A percentile compares a stretch with the other conserved stretches of the same genome.
These are phyloP conservation scores for Lachnum nothofagi DNA, from an alignment of 2,329 filamentous ascomycete species.

Conservation along the genomic window DNA sequence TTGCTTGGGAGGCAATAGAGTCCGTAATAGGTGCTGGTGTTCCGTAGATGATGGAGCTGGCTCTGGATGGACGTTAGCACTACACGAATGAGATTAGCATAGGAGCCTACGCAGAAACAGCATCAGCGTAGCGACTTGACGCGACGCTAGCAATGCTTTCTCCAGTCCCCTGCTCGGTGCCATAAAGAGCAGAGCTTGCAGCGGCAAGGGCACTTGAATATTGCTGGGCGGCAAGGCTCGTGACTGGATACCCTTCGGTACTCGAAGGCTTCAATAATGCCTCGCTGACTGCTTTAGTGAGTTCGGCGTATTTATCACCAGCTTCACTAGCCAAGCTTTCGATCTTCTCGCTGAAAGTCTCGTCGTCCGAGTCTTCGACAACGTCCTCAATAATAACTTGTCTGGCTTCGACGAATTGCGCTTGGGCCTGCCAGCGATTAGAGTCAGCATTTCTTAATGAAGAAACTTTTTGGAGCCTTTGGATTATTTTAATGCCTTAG, in stretches of 20 bases:
- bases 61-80: slow-evolving; percentile 1
- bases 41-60: slow-evolving; percentile 50
- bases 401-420: slow-evolving; percentile 43
- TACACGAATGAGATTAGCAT: not conserved
- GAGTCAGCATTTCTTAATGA: too few relatives aligned
- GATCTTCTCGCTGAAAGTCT: slow-evolving; percentile 45
- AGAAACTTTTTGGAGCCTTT: too few relatives aligned
- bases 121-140: slow-evolving; percentile 50
- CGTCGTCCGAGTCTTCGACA: slow-evolving; percentile 42
- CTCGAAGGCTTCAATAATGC: slow-evolving; percentile 43
- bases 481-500: too few relatives aligned
- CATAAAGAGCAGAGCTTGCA: slow-evolving; percentile 52
- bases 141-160: slow-evolving; percentile 46
- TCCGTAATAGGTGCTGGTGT: slow-evolving; percentile 58
- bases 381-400: slow-evolving; percentile 43
- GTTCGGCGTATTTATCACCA: slow-evolving; percentile 47
- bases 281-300: slow-evolving; percentile 52
- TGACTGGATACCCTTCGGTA: slow-evolving; percentile 41
- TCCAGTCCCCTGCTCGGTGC: slow-evolving; percentile 38
- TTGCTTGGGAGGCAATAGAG: slow-evolving; percentile 37
- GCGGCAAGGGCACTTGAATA: slow-evolving; percentile 53
- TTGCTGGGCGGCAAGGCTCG: slow-evolving; percentile 50
- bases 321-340: slow-evolving; percentile 48
- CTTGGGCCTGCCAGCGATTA: too few relatives aligned
- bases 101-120: slow-evolving; percentile 49